Evolutionary conservation across 371 early-diverging fungal genomes (phyloP).

Genomic region (Blakeslea trispora): DNA sequence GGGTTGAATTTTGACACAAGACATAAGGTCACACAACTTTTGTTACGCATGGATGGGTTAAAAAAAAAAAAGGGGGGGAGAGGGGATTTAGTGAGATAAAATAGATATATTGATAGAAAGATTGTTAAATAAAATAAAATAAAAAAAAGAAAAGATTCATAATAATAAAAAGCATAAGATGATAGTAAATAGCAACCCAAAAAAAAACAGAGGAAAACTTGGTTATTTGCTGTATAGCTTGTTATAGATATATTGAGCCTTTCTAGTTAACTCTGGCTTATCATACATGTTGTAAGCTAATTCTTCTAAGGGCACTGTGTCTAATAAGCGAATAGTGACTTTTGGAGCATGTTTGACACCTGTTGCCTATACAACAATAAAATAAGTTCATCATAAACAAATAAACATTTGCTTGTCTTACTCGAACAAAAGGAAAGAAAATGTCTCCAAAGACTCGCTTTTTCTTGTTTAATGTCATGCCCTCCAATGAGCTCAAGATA

Average conservation of each 20-base stretch:
- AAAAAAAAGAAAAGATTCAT: too few relatives aligned
- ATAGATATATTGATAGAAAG: too few relatives aligned
- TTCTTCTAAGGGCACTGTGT: constrained; percentile 46
- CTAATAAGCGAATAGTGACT: constrained; percentile 52
- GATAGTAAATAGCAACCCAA: background rate
- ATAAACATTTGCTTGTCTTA: constrained; percentile 8
- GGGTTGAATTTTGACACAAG: too few relatives aligned
- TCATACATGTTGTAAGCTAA: constrained; percentile 53
- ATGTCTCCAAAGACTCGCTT: constrained; percentile 37
- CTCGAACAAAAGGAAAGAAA: constrained; percentile 38
- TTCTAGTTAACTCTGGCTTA: constrained; percentile 22
- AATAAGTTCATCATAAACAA: background rate
- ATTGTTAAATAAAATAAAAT: too few relatives aligned
- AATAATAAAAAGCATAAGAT: background rate
- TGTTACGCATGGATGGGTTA: too few relatives aligned
- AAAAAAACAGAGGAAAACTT: background rate
- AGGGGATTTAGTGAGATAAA: too few relatives aligned
- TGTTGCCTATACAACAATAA: constrained; percentile 27
- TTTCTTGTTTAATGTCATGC: constrained; percentile 28
- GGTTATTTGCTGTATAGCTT: constrained; percentile 7
- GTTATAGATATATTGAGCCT: constrained; percentile 13
- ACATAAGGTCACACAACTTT: too few relatives aligned
- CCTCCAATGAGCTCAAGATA: constrained; percentile 28
- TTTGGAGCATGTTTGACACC: constrained; percentile 48
- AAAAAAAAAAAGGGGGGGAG: too few relatives aligned